These are phyloP conservation scores for Clarireedia homoeocarpa DNA, from an alignment of 2,329 filamentous ascomycete species.

Conservation along the genomic window DNA sequence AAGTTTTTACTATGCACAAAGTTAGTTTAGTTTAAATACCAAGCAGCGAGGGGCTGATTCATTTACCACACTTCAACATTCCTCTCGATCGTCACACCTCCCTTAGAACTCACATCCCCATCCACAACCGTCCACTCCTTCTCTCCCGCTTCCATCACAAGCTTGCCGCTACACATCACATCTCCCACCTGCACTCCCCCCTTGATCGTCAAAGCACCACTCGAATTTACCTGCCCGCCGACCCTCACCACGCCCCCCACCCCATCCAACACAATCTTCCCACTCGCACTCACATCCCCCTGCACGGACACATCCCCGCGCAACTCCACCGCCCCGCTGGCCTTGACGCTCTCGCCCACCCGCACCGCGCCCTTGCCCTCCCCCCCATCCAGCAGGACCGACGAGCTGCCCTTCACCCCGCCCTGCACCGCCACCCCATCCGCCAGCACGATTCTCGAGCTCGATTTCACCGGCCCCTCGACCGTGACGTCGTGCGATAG, in stretches of 20 bases:
- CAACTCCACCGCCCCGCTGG: constrained; percentile 11
- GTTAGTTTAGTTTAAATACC: not conserved
- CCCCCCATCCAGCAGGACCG: constrained; percentile 10
- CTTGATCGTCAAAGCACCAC: not conserved
- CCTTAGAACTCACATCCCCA: constrained; percentile 9
- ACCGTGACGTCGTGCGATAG: constrained; percentile 7
- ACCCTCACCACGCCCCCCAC: constrained; percentile 10
- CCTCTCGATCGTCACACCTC: not conserved
- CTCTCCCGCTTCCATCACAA: constrained; percentile 6
- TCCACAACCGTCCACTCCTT: constrained; percentile 8
- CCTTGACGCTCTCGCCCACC: constrained; percentile 3
- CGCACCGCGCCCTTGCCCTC: constrained; percentile 10
- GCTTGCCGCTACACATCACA: constrained; percentile 15
- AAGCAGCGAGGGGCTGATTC: not conserved
- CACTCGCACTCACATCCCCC: constrained; percentile 12
- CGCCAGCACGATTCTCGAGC: constrained; percentile 10
- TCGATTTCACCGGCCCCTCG: constrained; percentile 9
- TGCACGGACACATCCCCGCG: constrained; percentile 11
- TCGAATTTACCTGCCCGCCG: constrained; percentile 10
- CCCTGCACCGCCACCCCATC: constrained; percentile 17
- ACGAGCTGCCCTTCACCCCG: constrained; percentile 11
- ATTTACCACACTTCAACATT: constrained; percentile 15
- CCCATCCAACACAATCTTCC: constrained; percentile 10
- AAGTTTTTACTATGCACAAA: constrained; percentile 10
- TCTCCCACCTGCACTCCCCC: constrained; percentile 7